Conservation (phyloP, 306 rosid genomes). For the Dryas drummondii region DNA sequence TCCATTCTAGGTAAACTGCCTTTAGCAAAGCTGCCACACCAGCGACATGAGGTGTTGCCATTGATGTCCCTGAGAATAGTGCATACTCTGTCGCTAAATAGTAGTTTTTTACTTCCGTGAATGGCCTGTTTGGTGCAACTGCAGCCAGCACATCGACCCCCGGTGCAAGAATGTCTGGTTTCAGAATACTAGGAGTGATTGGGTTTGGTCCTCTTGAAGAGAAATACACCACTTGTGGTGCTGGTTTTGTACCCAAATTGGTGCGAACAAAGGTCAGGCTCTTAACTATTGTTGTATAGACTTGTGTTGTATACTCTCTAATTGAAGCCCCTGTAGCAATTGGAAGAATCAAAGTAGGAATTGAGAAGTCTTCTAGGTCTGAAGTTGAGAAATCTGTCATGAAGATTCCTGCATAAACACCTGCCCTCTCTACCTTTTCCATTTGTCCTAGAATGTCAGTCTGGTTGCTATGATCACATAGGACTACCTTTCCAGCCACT, state of each 20-base stretch:
- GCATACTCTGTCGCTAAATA: not conserved
- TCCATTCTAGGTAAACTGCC: conserved; percentile 26
- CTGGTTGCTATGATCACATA: not conserved
- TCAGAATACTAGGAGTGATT: not conserved
- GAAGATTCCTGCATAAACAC: conserved; percentile 2
- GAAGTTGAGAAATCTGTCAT: not conserved
- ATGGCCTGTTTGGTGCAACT: conserved; percentile 1
- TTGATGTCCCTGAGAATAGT: conserved; percentile 20
- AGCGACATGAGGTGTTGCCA: conserved; percentile 28
- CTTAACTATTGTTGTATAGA: not conserved
- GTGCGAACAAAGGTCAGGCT: conserved; percentile 5
- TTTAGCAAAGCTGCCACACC: conserved; percentile 25
- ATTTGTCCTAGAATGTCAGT: not conserved
- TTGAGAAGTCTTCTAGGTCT: not conserved
- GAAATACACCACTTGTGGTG: conserved; percentile 1
- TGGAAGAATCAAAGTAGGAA: not conserved
- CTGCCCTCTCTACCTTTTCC: not conserved
- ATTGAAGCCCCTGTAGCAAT: not conserved
- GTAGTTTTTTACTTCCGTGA: not conserved
- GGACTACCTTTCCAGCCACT: conserved; percentile 3
- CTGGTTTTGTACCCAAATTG: conserved; percentile 15
- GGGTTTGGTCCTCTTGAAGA: conserved; percentile 22
- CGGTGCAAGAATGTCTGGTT: conserved; percentile 19
- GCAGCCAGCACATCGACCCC: conserved; percentile 32
- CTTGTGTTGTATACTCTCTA: not conserved